phyloP scores from a whole-genome alignment of 345 rosid species.

The Acer negundo region DNA sequence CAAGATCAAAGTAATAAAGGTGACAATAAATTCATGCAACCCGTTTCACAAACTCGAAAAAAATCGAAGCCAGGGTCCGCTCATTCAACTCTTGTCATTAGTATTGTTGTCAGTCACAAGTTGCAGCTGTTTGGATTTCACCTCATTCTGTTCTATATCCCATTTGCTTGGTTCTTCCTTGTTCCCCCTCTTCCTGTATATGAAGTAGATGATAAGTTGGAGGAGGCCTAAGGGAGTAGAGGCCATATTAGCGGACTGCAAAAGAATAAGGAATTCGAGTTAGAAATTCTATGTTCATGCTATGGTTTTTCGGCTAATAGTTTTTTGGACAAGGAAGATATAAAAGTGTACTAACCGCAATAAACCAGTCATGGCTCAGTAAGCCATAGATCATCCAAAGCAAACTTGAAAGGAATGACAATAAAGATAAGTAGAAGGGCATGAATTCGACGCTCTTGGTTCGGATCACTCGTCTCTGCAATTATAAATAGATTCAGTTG shows the following conservation, averaged over 20 bases:
- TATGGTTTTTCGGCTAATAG: background rate
- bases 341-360: slow-evolving; percentile 53
- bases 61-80: too few species aligned
- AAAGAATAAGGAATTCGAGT: background rate
- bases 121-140: slow-evolving; percentile 41
- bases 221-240: slow-evolving; percentile 71
- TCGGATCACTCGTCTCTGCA: slow-evolving; percentile 71
- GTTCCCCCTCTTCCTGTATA: slow-evolving; percentile 54
- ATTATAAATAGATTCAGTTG: background rate
- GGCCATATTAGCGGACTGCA: slow-evolving; percentile 75
- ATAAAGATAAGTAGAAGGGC: slow-evolving; percentile 83
- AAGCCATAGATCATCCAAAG: slow-evolving; percentile 80
- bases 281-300: background rate
- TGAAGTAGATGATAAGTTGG: slow-evolving; percentile 64
- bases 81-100: slow-evolving; percentile 31
- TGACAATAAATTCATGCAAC: too few species aligned
- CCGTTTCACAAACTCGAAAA: too few species aligned
- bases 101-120: slow-evolving; percentile 10
- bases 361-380: slow-evolving; percentile 68
- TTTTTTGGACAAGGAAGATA: background rate
- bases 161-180: slow-evolving; percentile 45
- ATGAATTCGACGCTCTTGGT: slow-evolving; percentile 89
- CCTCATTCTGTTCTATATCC: slow-evolving; percentile 49
- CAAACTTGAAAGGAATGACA: slow-evolving; percentile 68
- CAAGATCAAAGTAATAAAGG: too few species aligned